Evolutionary conservation across 352 stramenopile genomes (phyloP).

Genomic region (Globisporangium emineosum): DNA sequence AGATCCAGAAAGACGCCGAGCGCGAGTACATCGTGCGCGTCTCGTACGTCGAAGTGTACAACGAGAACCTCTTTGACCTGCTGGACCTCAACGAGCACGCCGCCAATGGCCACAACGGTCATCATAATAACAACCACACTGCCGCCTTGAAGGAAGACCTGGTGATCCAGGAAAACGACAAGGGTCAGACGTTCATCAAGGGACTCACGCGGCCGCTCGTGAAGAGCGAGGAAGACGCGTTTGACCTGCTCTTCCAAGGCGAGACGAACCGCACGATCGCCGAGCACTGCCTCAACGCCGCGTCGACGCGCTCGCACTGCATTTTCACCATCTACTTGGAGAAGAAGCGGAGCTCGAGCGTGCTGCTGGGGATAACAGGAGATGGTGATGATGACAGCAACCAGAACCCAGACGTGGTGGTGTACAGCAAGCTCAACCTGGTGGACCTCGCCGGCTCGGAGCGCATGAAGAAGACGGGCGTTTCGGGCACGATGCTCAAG

Average conservation of each 20-base stretch:
- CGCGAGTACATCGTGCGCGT: constrained; percentile 56
- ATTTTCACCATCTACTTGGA: constrained; percentile 82
- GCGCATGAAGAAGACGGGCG: constrained; percentile 82
- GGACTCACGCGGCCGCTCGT: constrained; percentile 55
- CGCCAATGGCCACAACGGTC: constrained; percentile 14
- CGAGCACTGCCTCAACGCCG: constrained; percentile 77
- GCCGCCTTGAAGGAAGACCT: constrained; percentile 27
- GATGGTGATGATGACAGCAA: constrained; percentile 15
- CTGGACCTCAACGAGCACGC: constrained; percentile 33
- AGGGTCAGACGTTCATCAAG: constrained; percentile 66
- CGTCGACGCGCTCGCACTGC: constrained; percentile 74
- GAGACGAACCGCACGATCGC: constrained; percentile 78
- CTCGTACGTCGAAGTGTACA: constrained; percentile 90
- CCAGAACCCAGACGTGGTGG: constrained; percentile 18
- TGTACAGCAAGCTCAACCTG: constrained; percentile 90
- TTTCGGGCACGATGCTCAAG: constrained; percentile 49
- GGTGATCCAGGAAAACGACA: constrained; percentile 57
- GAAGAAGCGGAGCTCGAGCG: constrained; percentile 30
- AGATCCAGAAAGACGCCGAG: constrained; percentile 40
- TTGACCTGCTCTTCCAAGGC: constrained; percentile 77
- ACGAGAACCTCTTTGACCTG: constrained; percentile 87
- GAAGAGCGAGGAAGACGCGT: constrained; percentile 59
- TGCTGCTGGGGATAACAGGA: constrained; percentile 7
- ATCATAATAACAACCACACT: constrained; percentile 11
- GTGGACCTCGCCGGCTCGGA: constrained; percentile 93